Conservation (phyloP, 192 early-diverging fungal species). For the Geranomyces variabilis region DNA sequence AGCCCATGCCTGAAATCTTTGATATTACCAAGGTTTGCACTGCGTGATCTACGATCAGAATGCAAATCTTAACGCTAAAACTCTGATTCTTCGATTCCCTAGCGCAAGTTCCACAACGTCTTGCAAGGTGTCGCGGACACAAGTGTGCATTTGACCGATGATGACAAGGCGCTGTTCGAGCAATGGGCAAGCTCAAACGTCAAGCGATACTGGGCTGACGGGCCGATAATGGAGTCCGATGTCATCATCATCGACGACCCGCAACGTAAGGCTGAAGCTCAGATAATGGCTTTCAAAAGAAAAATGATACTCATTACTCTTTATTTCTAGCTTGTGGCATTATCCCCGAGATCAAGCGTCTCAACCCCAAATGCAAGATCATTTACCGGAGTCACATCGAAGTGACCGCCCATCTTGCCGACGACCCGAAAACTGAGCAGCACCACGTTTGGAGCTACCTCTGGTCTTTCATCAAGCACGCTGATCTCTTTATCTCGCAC, state of each 20-base stretch:
- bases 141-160: conserved; percentile 52
- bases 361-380: conserved; percentile 69
- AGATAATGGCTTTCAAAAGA: conserved; percentile 12
- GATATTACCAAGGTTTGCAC: conserved; percentile 66
- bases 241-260: conserved; percentile 89
- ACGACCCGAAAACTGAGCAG: conserved; percentile 62
- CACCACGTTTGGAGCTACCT: conserved; percentile 77
- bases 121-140: conserved; percentile 76
- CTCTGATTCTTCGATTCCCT: too few relatives aligned
- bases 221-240: conserved; percentile 69
- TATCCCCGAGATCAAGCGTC: conserved; percentile 74
- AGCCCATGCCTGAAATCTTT: conserved; percentile 83
- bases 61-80: too few relatives aligned
- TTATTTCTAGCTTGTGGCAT: conserved; percentile 57
- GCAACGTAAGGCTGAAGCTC: conserved; percentile 49
- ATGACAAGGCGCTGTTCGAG: conserved; percentile 60
- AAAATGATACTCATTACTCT: not conserved
- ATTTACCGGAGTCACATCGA: conserved; percentile 87
- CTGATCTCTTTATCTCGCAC: conserved; percentile 80
- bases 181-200: conserved; percentile 61
- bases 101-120: conserved; percentile 87
- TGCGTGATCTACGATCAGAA: too few relatives aligned
- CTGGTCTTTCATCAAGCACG: conserved; percentile 71
- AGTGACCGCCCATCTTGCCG: conserved; percentile 74
- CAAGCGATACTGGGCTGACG: conserved; percentile 75